Evolutionary conservation across 139 green algal species (phyloP), one percentile per base, ranked within the genome.

Genomic region (Chlorella ohadii): DNA sequence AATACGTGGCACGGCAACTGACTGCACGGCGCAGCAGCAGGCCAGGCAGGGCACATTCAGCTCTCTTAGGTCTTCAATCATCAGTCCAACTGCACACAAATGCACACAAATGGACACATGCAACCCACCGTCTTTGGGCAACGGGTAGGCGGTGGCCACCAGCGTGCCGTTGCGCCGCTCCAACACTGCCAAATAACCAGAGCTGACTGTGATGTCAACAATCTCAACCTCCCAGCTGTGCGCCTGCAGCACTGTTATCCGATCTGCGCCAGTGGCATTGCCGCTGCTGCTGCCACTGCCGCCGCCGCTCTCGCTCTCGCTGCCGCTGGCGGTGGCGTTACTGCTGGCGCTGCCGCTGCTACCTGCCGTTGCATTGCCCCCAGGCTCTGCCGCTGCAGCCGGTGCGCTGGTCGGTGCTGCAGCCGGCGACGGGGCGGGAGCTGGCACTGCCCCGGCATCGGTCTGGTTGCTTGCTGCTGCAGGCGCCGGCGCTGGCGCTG

Each of bases 121-220:
- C 11, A 9, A 22, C 56, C 19, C 88, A 90, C 71, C 79, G 77
- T 74, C 61, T 2, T 20, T 22, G 22, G 78, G 78, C 78, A 83
- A 63, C 28, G 61, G 28, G 41, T 83, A 83, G 9, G 63, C 78
- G 17, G 63, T 74, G 17, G 78, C 78, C 22, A 64, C n/a, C 78
- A 83, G 78, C 20, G 63, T 74, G 63, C 78, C 78, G n/a, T 83
- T 73, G 23, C n/a, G 44, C n/a, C 78, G 41, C 41, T 83, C 78
- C 63, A 83, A 41, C 63, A 83, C 63, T 15, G 78, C 78, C 63
- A 83, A n/a, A 38, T 72, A 36, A 27, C 55, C 33, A 28, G 72
- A 13, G 22, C 84, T 90, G 47, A 94, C 76, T 12, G 38, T 56
- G 33, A 83, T 27, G 63, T 83, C 78, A 1, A 83, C 78, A 28